Percentiles rank a stretch among this genome's conserved stretches.
Conservation (phyloP, 2,329 filamentous ascomycete genomes). For the Aspergillus amoenus region DNA sequence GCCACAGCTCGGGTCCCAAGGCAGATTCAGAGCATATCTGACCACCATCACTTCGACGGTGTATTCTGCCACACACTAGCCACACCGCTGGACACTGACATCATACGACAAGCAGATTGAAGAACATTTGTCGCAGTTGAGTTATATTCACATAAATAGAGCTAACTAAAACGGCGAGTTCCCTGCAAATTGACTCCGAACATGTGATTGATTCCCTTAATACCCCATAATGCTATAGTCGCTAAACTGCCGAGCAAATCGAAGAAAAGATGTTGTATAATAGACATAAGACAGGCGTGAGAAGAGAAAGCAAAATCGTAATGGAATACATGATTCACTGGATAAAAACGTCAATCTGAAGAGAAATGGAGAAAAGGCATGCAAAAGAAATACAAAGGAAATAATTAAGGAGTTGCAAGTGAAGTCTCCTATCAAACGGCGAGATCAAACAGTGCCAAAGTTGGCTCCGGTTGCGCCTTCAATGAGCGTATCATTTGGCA, state of each 20-base stretch:
- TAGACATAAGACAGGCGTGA: constrained; percentile 3
- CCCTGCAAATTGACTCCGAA: not conserved
- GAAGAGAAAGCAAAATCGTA: constrained; percentile 3
- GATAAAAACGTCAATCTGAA: not conserved
- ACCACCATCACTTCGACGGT: not conserved
- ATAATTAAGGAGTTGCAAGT: not conserved
- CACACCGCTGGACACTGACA: not conserved
- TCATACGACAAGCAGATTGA: not conserved
- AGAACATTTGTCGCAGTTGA: not conserved
- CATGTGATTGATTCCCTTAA: not conserved
- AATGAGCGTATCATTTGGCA: constrained; percentile 4
- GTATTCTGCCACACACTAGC: not conserved
- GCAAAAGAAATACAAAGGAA: not conserved
- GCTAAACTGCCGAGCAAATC: constrained; percentile 5
- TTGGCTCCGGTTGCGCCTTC: constrained; percentile 1
- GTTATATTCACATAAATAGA: not conserved
- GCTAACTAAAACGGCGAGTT: not conserved
- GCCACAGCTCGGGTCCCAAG: constrained; percentile 5
- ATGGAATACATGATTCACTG: not conserved
- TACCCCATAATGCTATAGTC: not conserved
- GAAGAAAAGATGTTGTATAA: not conserved
- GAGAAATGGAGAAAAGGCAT: not conserved
- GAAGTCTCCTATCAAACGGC: not conserved
- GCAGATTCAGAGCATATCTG: not conserved
- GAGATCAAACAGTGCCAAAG: constrained; percentile 2